Base-by-base conservation (phyloP, 1,284 basidiomycete genomes). In the Marasmius sp. region DNA sequence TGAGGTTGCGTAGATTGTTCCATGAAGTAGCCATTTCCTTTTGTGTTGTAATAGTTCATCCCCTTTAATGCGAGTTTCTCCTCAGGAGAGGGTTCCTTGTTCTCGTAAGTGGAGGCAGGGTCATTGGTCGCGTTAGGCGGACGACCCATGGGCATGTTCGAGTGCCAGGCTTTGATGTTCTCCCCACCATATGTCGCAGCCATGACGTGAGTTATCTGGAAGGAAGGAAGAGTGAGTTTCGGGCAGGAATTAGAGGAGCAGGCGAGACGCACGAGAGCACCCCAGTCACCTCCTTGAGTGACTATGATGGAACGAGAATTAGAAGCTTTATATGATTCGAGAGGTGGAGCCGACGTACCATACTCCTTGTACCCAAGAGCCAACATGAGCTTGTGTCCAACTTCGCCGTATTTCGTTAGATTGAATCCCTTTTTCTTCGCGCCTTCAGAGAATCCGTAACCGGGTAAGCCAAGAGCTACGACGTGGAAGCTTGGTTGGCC, bases 241-340 rank as follows among this genome's bases (percentile, higher is more conserved):
- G 5, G 2, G 27, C 2, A 5, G 27, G 27, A 27, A 5, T n/a
- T n/a, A 5, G 27, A 27, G 5, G 27, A 27, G 27, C 2, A 27
- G 27, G 27, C 2, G 5, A 27, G 27, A 39, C 58, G 22, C 66
- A 83, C 81, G 0, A 70, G 1, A 57, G 66, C 67, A 49, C 83
- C 84, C 83, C 81, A 85, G 64, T 85, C 84, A 7, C 84, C 84
- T 20, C 81, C 84, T 70, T 85, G 80, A 0, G 78, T 77, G n/a
- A 81, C 82, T 85, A 62, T 1, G 6, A 49, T 11, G 3, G 18
- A 6, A 5, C 27, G 27, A 27, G 27, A 5, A 27, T 20, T 11
- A 18, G 27, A 27, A 1, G 73, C 74, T 3, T 77, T 5, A 27
- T 27, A 27, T 20, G 18, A 41, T 18, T 36, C 41, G 33, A 36